Base-by-base conservation (phyloP, 805 yeast species). In the Priceomyces medius region DNA sequence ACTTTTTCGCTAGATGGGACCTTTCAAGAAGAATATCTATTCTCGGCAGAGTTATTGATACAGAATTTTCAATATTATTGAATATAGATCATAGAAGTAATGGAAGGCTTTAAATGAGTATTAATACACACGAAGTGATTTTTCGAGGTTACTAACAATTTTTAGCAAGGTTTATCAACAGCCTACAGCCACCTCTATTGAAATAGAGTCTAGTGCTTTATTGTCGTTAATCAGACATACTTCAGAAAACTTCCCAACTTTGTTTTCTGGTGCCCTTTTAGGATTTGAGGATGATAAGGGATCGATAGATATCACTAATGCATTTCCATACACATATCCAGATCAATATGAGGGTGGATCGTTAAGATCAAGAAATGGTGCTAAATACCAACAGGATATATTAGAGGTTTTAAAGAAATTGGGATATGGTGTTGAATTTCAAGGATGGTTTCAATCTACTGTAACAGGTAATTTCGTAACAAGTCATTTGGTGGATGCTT, bases 401-500 rank as follows among this genome's bases (percentile, higher is more conserved):
- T 69, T 83, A 49, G 76, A 78, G 32, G 76, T 79, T 45, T 74
- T 87, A 48, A 77, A 73, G 54, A 74, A 73, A 41, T 77, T 81
- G 46, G 83, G 83, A 37, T 71, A 78, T 45, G 90, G 89, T 35
- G 72, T 80, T 32, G 85, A 81, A 56, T 73, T 82, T 45, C 77
- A 82, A 48, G 96, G 96, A 24, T 88, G 90, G 88, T 88, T 85
- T 66, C 79, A 86, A 57, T 73, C 84, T 33, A 74, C 88, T 20
- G 67, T 71, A 38, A 76, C 85, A 29, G 93, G 93, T 35, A 80
- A 80, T 58, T 81, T 81, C 57, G 77, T 82, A 54, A 80, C 81
- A 45, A 74, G 77, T 41, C 78, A 79, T 41, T 71, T 85, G 38
- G 72, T 88, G 20, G 95, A 88, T 53, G 74, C 81, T 29, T 73